phyloP scores from a whole-genome alignment of 108 stramenopile genomes.

The Nitzschia sp. region DNA sequence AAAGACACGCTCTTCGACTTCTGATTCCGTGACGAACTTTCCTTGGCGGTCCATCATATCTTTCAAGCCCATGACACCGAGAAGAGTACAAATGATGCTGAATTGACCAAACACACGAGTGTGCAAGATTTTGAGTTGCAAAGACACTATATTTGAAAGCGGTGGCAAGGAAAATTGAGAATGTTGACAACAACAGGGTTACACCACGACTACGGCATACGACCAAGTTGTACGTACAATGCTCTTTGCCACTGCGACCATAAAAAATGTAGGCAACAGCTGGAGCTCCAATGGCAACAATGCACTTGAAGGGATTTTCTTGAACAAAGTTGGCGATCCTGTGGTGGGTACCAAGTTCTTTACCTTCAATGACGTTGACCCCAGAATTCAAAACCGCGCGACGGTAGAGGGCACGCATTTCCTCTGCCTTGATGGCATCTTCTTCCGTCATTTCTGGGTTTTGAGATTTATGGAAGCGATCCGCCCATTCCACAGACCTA shows the following conservation, averaged over 20 bases:
- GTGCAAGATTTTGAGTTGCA: conserved; percentile 74
- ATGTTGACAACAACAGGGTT: no score
- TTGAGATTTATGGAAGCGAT: conserved; percentile 4
- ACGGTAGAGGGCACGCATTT: conserved; percentile 48
- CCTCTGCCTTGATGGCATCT: conserved; percentile 61
- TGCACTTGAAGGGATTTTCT: conserved; percentile 75
- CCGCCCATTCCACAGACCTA: conserved; percentile 27
- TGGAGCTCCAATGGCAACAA: conserved; percentile 62
- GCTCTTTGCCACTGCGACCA: conserved; percentile 57
- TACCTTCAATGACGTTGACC: conserved; percentile 65
- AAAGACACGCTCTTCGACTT: conserved; percentile 60
- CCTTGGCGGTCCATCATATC: conserved; percentile 82
- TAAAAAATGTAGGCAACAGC: conserved; percentile 73
- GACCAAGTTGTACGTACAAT: conserved; percentile 8
- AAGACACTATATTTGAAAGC: conserved; percentile 29
- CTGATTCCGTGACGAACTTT: conserved; percentile 69
- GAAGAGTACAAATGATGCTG: conserved; percentile 66
- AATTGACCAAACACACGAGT: conserved; percentile 88
- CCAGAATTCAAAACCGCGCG: conserved; percentile 58
- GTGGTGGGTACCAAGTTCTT: conserved; percentile 52
- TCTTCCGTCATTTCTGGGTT: conserved; percentile 42
- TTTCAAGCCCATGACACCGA: conserved; percentile 82
- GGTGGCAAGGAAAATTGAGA: no score
- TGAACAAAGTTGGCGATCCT: conserved; percentile 72
- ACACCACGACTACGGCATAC: no score